Percentiles rank a stretch among this genome's conserved stretches.
These are phyloP conservation scores for Colletotrichum tofieldiae DNA, from an alignment of 2,329 filamentous ascomycete genomes.

Conservation along the genomic window DNA sequence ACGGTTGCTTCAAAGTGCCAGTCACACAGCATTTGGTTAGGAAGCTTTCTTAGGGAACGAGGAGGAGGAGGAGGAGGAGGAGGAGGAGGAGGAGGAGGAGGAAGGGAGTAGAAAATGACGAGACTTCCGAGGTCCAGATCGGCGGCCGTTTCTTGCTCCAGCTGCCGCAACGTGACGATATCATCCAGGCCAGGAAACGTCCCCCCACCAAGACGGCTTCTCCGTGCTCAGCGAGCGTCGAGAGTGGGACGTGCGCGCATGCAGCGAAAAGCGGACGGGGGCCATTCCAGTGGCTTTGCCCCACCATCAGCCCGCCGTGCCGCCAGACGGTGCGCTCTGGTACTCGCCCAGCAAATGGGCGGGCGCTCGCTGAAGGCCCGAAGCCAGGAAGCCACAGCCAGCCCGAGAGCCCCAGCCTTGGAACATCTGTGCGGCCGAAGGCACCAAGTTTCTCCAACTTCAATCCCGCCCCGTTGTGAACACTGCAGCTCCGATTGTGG, in stretches of 20 bases:
- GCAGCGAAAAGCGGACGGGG: slow-evolving; percentile 16
- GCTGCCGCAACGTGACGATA: background rate
- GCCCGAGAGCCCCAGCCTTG: slow-evolving; percentile 27
- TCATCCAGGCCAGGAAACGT: background rate
- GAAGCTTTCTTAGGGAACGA: too few relatives aligned
- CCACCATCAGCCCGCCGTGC: slow-evolving; percentile 11
- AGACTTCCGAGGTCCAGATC: too few relatives aligned
- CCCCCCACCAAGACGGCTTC: background rate
- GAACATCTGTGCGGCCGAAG: slow-evolving; percentile 38
- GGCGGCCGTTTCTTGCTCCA: background rate
- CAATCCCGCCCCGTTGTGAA: slow-evolving; percentile 17
- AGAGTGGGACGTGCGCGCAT: slow-evolving; percentile 5
- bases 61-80: background rate
- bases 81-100: background rate
- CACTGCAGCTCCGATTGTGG: slow-evolving; percentile 39
- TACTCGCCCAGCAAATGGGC: background rate
- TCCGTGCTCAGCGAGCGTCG: background rate
- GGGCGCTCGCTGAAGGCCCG: slow-evolving; percentile 1
- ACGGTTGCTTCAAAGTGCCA: background rate
- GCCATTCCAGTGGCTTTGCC: slow-evolving; percentile 5
- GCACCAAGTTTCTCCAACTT: slow-evolving; percentile 22
- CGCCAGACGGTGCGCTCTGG: background rate
- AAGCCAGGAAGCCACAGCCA: background rate
- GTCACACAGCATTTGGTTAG: background rate
- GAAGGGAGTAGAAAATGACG: background rate